phyloP scores from a whole-genome alignment of 768 basidiomycete genomes.

The Trichaptum fuscoviolaceum region DNA sequence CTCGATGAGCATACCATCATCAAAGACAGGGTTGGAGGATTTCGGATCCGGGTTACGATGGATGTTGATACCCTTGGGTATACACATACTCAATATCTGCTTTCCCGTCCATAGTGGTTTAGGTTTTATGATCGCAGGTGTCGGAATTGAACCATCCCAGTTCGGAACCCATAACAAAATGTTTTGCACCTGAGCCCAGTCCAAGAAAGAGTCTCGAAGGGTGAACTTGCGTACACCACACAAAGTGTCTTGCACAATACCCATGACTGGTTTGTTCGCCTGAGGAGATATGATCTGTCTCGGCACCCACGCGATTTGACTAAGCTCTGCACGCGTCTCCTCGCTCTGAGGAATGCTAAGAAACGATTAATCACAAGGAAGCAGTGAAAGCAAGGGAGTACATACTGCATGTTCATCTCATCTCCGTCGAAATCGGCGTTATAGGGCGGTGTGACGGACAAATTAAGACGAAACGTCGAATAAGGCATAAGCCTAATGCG shows the following conservation, averaged over 20 bases:
- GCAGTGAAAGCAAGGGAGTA: conserved; percentile 18
- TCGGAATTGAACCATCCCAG: conserved; percentile 92
- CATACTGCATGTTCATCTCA: conserved; percentile 99
- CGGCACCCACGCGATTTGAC: conserved; percentile 97
- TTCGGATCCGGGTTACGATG: conserved; percentile 75
- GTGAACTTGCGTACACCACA: conserved; percentile 98
- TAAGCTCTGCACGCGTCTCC: conserved; percentile 96
- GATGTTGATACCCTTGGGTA: conserved; percentile 95
- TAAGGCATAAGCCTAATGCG: conserved; percentile 96
- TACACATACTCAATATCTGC: conserved; percentile 86
- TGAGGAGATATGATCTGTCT: conserved; percentile 99
- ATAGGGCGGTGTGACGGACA: conserved; percentile 97
- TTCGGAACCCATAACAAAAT: conserved; percentile 97
- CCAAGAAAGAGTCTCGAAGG: conserved; percentile 89
- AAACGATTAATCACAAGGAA: conserved; percentile 7
- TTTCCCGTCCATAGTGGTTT: conserved; percentile 98
- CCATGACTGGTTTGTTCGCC: conserved; percentile 99
- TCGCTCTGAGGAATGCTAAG: conserved; percentile 92
- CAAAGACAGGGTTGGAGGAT: conserved; percentile 75
- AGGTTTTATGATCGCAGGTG: conserved; percentile 92
- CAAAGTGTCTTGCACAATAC: conserved; percentile 97
- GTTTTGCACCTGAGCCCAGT: conserved; percentile 95
- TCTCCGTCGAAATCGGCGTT: conserved; percentile 99
- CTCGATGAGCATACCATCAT: conserved; percentile 94
- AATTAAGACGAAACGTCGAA: conserved; percentile 96